Percentiles rank a stretch among this genome's conserved stretches.
These are phyloP conservation scores for Aspergillus sp. DNA, from an alignment of 2,329 filamentous ascomycete species.

Conservation along the genomic window DNA sequence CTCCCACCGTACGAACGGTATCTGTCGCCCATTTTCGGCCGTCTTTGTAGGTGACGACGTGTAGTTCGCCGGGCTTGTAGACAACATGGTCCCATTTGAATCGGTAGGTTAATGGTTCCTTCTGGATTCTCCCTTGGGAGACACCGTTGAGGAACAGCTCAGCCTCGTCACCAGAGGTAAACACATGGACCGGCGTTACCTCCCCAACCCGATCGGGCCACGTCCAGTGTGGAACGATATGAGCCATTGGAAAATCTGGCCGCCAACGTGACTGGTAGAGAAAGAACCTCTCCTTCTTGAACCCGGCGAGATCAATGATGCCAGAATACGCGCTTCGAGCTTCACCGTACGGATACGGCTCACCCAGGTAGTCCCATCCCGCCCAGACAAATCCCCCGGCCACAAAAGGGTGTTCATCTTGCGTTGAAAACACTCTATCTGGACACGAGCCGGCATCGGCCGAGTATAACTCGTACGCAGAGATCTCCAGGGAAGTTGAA, in stretches of 20 bases:
- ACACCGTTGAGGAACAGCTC: slow-evolving; percentile 3
- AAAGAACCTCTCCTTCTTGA: slow-evolving; percentile 6
- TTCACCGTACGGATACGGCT: not conserved
- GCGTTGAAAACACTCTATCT: no score
- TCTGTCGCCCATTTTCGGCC: slow-evolving; percentile 3
- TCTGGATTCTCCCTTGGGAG: not conserved
- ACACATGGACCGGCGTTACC: slow-evolving; percentile 6
- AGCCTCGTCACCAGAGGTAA: slow-evolving; percentile 5
- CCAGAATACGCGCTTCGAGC: slow-evolving; percentile 4
- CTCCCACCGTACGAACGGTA: slow-evolving; percentile 1
- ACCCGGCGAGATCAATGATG: slow-evolving; percentile 5
- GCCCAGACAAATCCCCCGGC: slow-evolving; percentile 8
- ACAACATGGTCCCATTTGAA: slow-evolving; percentile 7
- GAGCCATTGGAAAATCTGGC: not conserved
- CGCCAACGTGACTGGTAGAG: slow-evolving; percentile 6
- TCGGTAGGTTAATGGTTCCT: not conserved
- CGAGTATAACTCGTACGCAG: no score
- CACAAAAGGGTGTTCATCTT: slow-evolving; percentile 1
- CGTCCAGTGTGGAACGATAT: slow-evolving; percentile 7
- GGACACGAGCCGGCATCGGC: no score
- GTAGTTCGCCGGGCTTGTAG: slow-evolving; percentile 3
- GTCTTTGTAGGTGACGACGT: slow-evolving; percentile 3
- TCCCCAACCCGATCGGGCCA: slow-evolving; percentile 2
- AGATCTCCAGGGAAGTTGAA: no score
- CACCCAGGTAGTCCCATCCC: slow-evolving; percentile 6